phyloP scores from a whole-genome alignment of 257 asterid species.

The Salvia splendens region DNA sequence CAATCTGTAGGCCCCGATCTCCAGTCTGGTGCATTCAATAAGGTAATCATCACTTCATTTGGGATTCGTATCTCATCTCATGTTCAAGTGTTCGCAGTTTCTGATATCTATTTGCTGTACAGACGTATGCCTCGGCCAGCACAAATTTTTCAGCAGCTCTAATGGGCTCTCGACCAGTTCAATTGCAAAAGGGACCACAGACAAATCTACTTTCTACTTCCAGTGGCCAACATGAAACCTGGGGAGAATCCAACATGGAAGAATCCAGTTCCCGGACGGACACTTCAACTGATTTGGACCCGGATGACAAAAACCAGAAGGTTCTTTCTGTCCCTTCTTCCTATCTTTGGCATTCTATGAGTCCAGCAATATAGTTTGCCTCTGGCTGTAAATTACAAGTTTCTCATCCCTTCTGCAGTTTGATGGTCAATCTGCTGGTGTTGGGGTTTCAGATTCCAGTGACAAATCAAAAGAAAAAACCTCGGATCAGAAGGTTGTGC shows the following conservation, averaged over 20 bases:
- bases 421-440: conserved; percentile 58
- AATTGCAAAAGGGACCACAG: conserved; percentile 47
- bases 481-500: conserved; percentile 70
- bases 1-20: conserved; percentile 50
- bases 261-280: conserved; percentile 76
- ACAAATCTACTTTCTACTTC: conserved; percentile 42
- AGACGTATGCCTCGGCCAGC: conserved; percentile 49
- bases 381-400: not conserved
- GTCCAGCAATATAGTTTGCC: not conserved
- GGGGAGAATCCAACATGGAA: conserved; percentile 94
- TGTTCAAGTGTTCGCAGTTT: conserved; percentile 20
- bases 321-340: conserved; percentile 38
- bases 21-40: conserved; percentile 52
- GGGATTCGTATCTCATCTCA: not conserved
- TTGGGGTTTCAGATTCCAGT: conserved; percentile 62
- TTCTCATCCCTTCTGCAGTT: conserved; percentile 52
- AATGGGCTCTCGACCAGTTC: conserved; percentile 49
- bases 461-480: conserved; percentile 73
- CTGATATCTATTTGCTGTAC: conserved; percentile 29
- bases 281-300: conserved; percentile 80
- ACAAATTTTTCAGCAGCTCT: conserved; percentile 42
- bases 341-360: not conserved
- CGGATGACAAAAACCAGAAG: conserved; percentile 65
- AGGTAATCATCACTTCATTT: conserved; percentile 44
- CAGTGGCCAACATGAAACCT: conserved; percentile 63